Base-by-base conservation (phyloP, 2,329 filamentous ascomycete species). In the Cladosporium sp. region DNA sequence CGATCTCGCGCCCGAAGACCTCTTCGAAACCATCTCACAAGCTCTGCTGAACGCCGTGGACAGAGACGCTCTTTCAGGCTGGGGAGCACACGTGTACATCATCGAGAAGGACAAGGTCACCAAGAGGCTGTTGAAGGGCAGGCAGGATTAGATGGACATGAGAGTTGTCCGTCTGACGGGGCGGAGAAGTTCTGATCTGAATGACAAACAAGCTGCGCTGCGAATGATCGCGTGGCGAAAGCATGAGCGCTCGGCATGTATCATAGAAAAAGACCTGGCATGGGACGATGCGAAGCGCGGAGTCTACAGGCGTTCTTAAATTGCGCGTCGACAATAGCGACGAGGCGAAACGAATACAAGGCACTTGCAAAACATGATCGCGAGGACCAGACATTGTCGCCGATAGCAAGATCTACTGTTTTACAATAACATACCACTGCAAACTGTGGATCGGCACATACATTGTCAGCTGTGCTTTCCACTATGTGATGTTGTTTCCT, bases 101-200 rank as follows among this genome's bases (percentile, higher is more conserved):
- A 96, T 99, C 76, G 94, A 97, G 83, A 99, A 99, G 85, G 92
- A 96, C 81, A 97, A 97, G 89, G 90, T 99, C 64, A 97, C 94
- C 72, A 97, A 97, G 88, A 85, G 94, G 75, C 86, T 99, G 86
- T 82, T 99, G 76, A 97, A 97, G 86, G 92, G 92, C 73, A 87
- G 92, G 81, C 93, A 97, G 81, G 93, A 97, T 61, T 81, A 76
- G 47, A 51, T 8, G 47, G 17, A 34, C 25, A 25, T 6, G 25
- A 25, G 25, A 3, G 25, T 3, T 3, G 3, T 25, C 6, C 6
- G 25, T 25, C 25, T 25, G 25, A 25, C 6, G 25, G 25, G 6
- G 25, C 6, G 25, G 25, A 25, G 25, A 25, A 25, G 25, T 25
- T 25, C 25, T 25, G 25, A 25, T 25, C 25, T n/a, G 12, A 8